A percentile compares a stretch with the other conserved stretches of the same genome.
Conservation (phyloP, 108 stramenopile species). For the Cylindrotheca closterium region DNA sequence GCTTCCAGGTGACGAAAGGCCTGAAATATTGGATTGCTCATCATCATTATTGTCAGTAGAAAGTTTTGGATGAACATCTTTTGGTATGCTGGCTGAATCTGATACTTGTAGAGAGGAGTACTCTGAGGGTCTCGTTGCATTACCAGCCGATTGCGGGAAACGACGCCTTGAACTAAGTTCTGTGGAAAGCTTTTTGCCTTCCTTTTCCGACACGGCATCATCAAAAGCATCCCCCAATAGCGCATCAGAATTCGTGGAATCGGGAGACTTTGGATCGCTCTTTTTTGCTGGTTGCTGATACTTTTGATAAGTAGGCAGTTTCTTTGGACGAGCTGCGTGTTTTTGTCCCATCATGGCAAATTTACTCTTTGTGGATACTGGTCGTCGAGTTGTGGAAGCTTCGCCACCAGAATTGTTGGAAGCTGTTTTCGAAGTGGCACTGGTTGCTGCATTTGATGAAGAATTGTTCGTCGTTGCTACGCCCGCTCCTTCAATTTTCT, state of each 20-base stretch:
- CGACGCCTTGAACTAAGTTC: neutral
- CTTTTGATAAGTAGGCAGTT: neutral
- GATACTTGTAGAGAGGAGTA: conserved; percentile 13
- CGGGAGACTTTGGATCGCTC: neutral
- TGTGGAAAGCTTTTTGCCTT: neutral
- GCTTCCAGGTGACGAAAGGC: neutral
- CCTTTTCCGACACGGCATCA: neutral
- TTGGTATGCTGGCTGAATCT: conserved; percentile 1
- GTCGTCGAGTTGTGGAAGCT: too few relatives aligned
- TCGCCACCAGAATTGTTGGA: neutral
- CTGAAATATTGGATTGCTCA: neutral
- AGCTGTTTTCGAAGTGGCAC: neutral
- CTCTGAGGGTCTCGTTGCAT: neutral
- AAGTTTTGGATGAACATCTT: neutral
- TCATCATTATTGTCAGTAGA: neutral
- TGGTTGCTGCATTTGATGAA: neutral
- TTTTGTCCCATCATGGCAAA: neutral
- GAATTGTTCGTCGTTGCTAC: neutral
- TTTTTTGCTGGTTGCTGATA: neutral
- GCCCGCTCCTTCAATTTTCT: neutral
- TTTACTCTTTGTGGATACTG: neutral
- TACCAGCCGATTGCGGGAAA: neutral
- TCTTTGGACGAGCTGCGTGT: neutral
- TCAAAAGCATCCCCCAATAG: neutral
- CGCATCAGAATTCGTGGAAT: neutral